Evolutionary conservation across 106 monocot species (phyloP).

Genomic region (Iris macrosiphon): DNA sequence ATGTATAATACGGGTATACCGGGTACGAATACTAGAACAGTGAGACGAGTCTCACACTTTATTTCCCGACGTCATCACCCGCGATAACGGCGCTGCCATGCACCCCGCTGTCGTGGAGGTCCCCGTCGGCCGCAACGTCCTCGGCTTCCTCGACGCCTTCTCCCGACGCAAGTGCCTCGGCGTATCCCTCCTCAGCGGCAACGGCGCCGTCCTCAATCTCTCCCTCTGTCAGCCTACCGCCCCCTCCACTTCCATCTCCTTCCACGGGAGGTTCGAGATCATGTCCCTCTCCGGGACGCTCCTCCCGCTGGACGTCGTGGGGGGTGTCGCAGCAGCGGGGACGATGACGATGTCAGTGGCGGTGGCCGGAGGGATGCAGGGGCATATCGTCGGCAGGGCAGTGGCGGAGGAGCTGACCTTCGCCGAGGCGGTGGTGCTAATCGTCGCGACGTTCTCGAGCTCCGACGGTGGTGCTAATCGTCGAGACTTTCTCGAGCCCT

Average conservation of each 20-base stretch:
- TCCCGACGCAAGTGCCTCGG: not conserved
- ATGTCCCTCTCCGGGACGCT: conserved; percentile 2
- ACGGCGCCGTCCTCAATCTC: not conserved
- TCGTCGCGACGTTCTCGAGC: conserved; percentile 42
- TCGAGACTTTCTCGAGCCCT: no score
- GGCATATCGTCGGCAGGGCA: conserved; percentile 57
- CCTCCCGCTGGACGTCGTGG: no score
- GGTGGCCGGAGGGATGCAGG: conserved; percentile 36
- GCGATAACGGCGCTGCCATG: conserved; percentile 2
- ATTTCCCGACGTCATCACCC: conserved; percentile 13
- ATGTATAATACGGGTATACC: no score
- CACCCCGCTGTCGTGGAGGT: conserved; percentile 11
- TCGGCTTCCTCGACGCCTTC: conserved; percentile 10
- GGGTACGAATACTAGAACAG: no score
- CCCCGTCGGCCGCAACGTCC: conserved; percentile 9
- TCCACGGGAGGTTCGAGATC: not conserved
- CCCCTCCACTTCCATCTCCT: not conserved
- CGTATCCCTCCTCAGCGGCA: conserved; percentile 4
- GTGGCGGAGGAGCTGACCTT: conserved; percentile 36
- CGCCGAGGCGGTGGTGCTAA: conserved; percentile 27
- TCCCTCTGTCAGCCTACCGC: conserved; percentile 6
- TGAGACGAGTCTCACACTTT: no score
- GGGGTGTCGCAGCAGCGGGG: not conserved
- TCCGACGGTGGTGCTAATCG: no score
- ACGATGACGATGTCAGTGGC: conserved; percentile 24